Conservation (phyloP, 2,329 filamentous ascomycete genomes). For the Hypocrella siamensis region DNA sequence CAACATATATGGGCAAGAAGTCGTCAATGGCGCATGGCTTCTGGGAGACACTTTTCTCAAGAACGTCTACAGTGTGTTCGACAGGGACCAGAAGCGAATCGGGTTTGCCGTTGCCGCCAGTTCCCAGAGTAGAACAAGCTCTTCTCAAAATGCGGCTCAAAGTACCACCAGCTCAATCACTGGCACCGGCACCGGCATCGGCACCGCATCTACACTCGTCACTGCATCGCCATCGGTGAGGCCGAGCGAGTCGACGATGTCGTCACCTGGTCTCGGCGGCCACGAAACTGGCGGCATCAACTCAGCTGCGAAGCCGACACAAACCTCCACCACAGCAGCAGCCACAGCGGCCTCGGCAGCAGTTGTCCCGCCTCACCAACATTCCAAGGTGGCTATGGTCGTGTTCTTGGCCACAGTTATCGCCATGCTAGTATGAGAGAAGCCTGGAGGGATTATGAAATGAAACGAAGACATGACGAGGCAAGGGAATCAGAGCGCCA, state of each 20-base stretch:
- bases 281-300: slow-evolving; percentile 6
- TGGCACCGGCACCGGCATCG: background rate
- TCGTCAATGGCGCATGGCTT: slow-evolving; percentile 57
- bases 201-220: too few relatives aligned
- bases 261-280: slow-evolving; percentile 7
- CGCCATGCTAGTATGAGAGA: slow-evolving; percentile 1
- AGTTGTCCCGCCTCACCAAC: background rate
- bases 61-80: slow-evolving; percentile 79
- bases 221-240: background rate
- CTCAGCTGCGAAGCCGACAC: slow-evolving; percentile 3
- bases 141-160: background rate
- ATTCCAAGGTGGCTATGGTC: background rate
- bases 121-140: background rate
- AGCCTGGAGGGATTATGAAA: too few relatives aligned
- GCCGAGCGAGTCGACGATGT: background rate
- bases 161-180: slow-evolving; percentile 1
- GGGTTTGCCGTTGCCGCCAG: slow-evolving; percentile 14
- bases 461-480: too few relatives aligned
- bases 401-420: slow-evolving; percentile 1
- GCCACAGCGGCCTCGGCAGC: background rate
- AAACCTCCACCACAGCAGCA: slow-evolving; percentile 4
- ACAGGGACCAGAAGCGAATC: slow-evolving; percentile 51
- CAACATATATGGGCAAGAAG: slow-evolving; percentile 58
- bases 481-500: too few relatives aligned
- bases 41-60: slow-evolving; percentile 76